Conservation (phyloP, 768 basidiomycete species). For the Suillus discolor region DNA sequence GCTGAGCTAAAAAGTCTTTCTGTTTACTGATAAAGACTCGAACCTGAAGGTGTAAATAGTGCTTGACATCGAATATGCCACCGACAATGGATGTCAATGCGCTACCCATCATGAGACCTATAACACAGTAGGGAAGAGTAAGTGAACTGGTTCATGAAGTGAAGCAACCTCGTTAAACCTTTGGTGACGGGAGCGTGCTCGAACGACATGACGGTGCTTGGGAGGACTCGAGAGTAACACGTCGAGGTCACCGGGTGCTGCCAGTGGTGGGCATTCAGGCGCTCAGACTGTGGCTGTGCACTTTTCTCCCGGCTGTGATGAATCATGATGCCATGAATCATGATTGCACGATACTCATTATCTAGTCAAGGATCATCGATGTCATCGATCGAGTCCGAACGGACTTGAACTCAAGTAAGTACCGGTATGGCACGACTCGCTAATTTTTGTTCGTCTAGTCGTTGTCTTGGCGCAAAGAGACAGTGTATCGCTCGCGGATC, state of each 20-base stretch:
- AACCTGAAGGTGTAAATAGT: conserved; percentile 86
- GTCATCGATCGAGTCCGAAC: not conserved
- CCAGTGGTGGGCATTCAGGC: not conserved
- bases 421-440: not conserved
- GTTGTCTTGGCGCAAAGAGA: not conserved
- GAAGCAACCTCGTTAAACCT: conserved; percentile 44
- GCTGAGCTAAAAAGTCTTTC: conserved; percentile 9
- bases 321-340: not conserved
- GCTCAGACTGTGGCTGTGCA: conserved; percentile 3
- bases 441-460: not conserved
- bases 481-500: not conserved
- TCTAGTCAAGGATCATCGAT: not conserved
- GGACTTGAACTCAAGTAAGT: not conserved
- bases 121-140: not conserved
- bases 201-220: conserved; percentile 60
- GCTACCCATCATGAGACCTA: conserved; percentile 77
- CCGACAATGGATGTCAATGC: conserved; percentile 73
- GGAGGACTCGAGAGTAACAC: not conserved
- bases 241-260: not conserved
- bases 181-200: conserved; percentile 85
- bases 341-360: not conserved
- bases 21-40: conserved; percentile 20
- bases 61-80: conserved; percentile 84
- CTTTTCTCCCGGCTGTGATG: not conserved
- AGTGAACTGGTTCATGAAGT: conserved; percentile 5